Evolutionary conservation across 2,329 filamentous ascomycete genomes (phyloP), one percentile per base, ranked within the genome.

Genomic region (Cladosporium sp.): DNA sequence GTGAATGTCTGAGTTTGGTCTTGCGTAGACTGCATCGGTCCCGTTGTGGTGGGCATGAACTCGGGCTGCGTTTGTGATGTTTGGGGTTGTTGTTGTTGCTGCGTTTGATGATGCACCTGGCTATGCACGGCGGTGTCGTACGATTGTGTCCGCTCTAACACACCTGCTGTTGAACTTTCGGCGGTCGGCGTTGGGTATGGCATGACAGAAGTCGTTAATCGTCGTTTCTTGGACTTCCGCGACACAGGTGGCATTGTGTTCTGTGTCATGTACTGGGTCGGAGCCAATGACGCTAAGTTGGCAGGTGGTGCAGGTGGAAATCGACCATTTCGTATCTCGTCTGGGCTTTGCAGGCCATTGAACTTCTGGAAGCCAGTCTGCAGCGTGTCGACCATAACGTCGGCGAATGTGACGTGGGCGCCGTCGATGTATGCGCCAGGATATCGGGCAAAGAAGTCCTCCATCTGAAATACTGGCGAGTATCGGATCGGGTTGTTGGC

Each of bases 381-480:
- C 2, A 84, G 78, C 52, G 85, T 84, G 68, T 91, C 89, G 16
- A 88, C 78, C 8, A 84, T 77, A 1, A 90, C 84, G 71, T 94
- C 91, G 1, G 85, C 80, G 63, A 95, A 86, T 18, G 86, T 89
- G 44, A 94, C 82, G 72, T 93, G 91, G 1, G 90, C 88, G 1
- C 90, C 87, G 71, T 95, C 91, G 64, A 95, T 91, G 5, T 84
- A 81, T 65, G 87, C 83, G 0, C 88, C 89, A 0, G 87, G 88
- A 23, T 96, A 96, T 31, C 92, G 85, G 71, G 95, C 91, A 71
- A 95, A 93, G 77, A 96, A 96, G 74, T 95, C 91, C 69, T 95
- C 92, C 16, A 93, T 85, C 67, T 95, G 91, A 72, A 95, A 94
- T 1, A 91, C 90, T 0, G 91, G 89, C 0, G 89, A 89, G 70